Percentiles rank a stretch among this genome's conserved stretches.
Evolutionary conservation across 257 asterid species (phyloP).

Genomic region (Voacanga thouarsii): DNA sequence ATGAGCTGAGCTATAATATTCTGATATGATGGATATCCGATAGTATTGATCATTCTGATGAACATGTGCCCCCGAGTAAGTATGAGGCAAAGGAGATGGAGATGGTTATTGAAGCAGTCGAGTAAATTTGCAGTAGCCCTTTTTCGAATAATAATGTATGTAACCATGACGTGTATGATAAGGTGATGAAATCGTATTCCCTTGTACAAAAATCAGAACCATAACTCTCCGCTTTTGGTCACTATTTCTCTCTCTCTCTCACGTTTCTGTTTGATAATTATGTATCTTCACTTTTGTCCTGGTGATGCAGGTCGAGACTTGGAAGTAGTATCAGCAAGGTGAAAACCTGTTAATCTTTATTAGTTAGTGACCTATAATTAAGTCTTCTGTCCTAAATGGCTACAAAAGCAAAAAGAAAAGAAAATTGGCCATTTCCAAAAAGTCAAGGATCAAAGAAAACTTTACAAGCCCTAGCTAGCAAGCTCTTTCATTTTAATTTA

Average conservation of each 20-base stretch:
- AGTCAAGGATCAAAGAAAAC: neutral
- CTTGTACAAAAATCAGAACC: neutral
- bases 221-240: neutral
- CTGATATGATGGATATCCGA: neutral
- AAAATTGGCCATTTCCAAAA: neutral
- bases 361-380: too few relatives aligned
- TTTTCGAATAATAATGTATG: constrained; percentile 2
- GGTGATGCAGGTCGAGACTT: constrained; percentile 6
- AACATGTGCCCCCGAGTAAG: neutral
- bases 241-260: neutral
- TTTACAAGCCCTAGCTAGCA: neutral
- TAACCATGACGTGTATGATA: neutral
- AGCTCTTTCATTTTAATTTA: neutral
- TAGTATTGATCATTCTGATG: neutral
- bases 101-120: neutral
- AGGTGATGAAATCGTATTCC: constrained; percentile 3
- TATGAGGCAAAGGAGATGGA: neutral
- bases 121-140: neutral
- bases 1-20: neutral
- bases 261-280: neutral
- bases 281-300: neutral
- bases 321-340: neutral
- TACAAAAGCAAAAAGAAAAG: neutral
- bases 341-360: neutral
- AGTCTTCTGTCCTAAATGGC: too few relatives aligned